Evolutionary conservation across 2,329 filamentous ascomycete species (phyloP), one percentile per base, ranked within the genome.

Genomic region (Ceratocystis diversiconidia): DNA sequence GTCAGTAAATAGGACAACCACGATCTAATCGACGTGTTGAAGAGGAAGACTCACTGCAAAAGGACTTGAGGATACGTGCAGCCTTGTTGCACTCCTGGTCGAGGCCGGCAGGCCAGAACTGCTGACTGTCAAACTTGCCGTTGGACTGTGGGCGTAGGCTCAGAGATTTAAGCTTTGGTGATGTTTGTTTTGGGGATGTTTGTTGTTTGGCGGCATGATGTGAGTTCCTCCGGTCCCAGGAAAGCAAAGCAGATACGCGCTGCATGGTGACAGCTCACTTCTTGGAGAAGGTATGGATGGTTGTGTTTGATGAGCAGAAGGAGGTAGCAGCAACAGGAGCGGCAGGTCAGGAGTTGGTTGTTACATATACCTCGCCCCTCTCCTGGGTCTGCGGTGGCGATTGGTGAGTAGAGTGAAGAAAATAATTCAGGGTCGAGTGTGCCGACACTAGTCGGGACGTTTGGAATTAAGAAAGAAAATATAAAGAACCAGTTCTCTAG

Each of bases 61-160:
- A 96, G 41, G 89, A 92, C 73, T 90, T 88, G 63, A 96, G 76
- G 68, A 96, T 96, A 66, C 90, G 82, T 67, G 91, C 90, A 60
- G 91, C 89, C 77, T 96, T 96, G 76, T 96, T 90, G 75, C 88
- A 89, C 79, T 96, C 92, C 70, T 88, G 87, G 73, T 96, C 92
- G 63, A 96, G 79, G 1, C 86, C 88, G 41, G 88, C 87, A 2
- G 90, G 90, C 89, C 89, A 94, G 72, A 92, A 92, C 28, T 88
- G 85, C 73, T 95, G 65, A n/a, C 66, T 69, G 25, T 68, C 67
- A 44, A 69, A 65, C 60, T 68, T 69, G 17, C 66, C 66, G 4
- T 67, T 65, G 30, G 63, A 43, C 25, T 52, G 66, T 1, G 65
- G 65, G 7, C 59, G 57, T 36, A 67, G 62, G 48, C 50, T 62